Evolutionary conservation across 352 stramenopile genomes (phyloP), one percentile per base, ranked within the genome.

Genomic region (Pythium apleroticum): DNA sequence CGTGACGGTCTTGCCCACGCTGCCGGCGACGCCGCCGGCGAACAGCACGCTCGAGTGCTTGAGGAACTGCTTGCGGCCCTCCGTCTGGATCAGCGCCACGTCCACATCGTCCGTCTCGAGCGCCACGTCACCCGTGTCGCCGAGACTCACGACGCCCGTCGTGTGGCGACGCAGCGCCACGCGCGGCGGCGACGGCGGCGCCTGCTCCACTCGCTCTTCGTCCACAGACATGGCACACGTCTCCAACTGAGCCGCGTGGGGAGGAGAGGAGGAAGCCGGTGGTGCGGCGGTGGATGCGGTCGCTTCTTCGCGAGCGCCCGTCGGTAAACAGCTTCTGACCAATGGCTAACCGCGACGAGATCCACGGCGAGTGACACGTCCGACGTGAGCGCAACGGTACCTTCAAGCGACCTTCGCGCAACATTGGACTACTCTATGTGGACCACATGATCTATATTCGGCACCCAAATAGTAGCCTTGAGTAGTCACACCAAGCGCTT

Each of bases 1-100:
- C 10, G 96, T 99, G 33, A 98, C 79, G 14, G 95, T 98, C 78
- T 99, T 99, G 52, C 93, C 95, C 22, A 98, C 81, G 67, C 90
- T 97, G 30, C 96, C 96, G n/a, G 96, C 95, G 58, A 98, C 83
- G 35, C 96, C 96, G 43, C 96, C 96, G 7, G 87, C 85, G 52
- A 96, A 80, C 30, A 94, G 78, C 59, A 96, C 87, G 56, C 80
- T 91, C 28, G 78, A 81, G 63, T 93, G 84, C 37, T 85, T 84
- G 65, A 88, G 64, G 22, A 93, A 65, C 71, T 93, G 84, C 72
- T 90, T 89, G 50, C 78, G 62, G 45, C 75, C 74, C 50, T 94
- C 80, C 57, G 77, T 68, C 27, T 91, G 81, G 69, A 93, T 78
- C 28, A 93, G 75, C 52, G 78, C 65, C 66, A 91, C 80, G 63